A percentile compares a stretch with the other conserved stretches of the same genome.
These are phyloP conservation scores for Teratosphaeriaceae sp. DNA, from an alignment of 2,329 filamentous ascomycete genomes.

Conservation along the genomic window DNA sequence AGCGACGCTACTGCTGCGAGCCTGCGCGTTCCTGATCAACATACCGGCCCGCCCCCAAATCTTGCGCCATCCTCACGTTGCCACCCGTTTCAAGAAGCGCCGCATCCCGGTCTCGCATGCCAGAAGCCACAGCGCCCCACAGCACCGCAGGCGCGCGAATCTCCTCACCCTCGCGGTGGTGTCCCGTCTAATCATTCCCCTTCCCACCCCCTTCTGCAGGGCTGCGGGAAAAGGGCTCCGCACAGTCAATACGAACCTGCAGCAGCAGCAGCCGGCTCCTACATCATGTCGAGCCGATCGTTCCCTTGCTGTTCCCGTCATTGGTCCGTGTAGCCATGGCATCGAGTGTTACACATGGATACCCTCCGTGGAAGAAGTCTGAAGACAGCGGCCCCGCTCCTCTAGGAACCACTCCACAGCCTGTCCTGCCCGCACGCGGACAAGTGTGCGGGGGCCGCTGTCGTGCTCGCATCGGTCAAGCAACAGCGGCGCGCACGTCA, in stretches of 20 bases:
- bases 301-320: conserved; percentile 9
- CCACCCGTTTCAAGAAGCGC: conserved; percentile 20
- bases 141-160: conserved; percentile 5
- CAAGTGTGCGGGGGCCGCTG: not conserved
- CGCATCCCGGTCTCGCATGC: too few relatives aligned
- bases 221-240: too few relatives aligned
- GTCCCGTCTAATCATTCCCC: too few relatives aligned
- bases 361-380: not conserved
- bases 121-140: too few relatives aligned
- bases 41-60: conserved; percentile 18
- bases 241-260: not conserved
- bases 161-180: not conserved
- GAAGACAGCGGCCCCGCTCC: conserved; percentile 6
- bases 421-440: conserved; percentile 10
- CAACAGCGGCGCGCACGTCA: not conserved
- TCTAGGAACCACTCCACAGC: conserved; percentile 10
- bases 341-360: conserved; percentile 3
- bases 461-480: too few relatives aligned
- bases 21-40: conserved; percentile 29
- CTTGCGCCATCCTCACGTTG: conserved; percentile 11
- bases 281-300: conserved; percentile 5
- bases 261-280: not conserved
- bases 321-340: conserved; percentile 4
- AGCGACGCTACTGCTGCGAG: conserved; percentile 23
- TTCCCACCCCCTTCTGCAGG: too few relatives aligned